A percentile compares a stretch with the other conserved stretches of the same genome.
Evolutionary conservation across 768 basidiomycete species (phyloP).

Genomic region (Amanita jacksonii): DNA sequence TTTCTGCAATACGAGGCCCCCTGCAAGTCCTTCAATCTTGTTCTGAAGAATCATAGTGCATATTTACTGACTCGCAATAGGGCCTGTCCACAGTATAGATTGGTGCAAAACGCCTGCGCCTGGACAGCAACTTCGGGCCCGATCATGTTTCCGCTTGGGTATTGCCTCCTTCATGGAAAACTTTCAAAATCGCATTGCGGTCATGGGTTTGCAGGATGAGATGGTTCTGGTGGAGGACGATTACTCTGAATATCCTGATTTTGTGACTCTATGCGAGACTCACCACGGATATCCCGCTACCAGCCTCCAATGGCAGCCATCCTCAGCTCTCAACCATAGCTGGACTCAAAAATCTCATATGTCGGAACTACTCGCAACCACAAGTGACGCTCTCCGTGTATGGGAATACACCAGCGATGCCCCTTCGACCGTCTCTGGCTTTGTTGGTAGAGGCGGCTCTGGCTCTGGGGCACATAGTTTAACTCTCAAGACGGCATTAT

Average conservation of each 20-base stretch:
- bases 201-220: constrained; percentile 76
- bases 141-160: constrained; percentile 75
- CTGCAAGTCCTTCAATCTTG: constrained; percentile 40
- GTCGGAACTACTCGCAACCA: constrained; percentile 86
- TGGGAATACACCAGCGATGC: constrained; percentile 81
- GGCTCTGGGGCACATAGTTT: constrained; percentile 51
- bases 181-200: constrained; percentile 71
- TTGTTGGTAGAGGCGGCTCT: constrained; percentile 56
- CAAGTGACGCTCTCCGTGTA: constrained; percentile 85
- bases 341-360: constrained; percentile 61
- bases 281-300: constrained; percentile 91
- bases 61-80: constrained; percentile 27
- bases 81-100: constrained; percentile 80
- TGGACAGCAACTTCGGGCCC: constrained; percentile 62
- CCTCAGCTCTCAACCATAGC: constrained; percentile 45
- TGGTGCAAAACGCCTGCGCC: constrained; percentile 81
- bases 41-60: not conserved
- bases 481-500: constrained; percentile 65
- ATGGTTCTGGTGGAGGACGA: constrained; percentile 83
- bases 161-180: constrained; percentile 83
- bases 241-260: constrained; percentile 76
- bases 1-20: constrained; percentile 79
- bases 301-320: constrained; percentile 88
- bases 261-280: constrained; percentile 75
- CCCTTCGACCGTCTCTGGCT: constrained; percentile 44